Conservation (phyloP, 495 filamentous ascomycete genomes). For the Penicillium bovifimosum region DNA sequence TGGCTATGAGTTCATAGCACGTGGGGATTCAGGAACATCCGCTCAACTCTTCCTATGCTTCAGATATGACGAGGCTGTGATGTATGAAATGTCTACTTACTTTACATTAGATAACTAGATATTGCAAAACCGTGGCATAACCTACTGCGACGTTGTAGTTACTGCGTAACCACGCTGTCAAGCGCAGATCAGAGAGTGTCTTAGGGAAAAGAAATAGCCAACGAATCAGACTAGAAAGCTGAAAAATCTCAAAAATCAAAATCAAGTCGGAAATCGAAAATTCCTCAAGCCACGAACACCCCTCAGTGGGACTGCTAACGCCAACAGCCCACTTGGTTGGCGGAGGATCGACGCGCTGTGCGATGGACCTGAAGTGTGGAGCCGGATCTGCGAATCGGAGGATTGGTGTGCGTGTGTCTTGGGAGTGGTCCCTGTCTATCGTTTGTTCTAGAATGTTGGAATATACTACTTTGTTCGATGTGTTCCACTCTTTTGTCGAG, state of each 20-base stretch:
- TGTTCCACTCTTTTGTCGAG: constrained; percentile 7
- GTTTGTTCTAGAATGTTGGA: constrained; percentile 16
- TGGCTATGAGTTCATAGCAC: background rate
- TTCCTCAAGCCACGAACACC: background rate
- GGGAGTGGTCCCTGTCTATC: constrained; percentile 14
- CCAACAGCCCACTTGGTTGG: constrained; percentile 8
- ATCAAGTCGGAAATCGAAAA: background rate
- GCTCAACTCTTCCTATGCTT: too few species aligned
- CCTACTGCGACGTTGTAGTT: too few species aligned
- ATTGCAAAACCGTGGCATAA: too few species aligned
- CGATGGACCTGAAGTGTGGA: background rate
- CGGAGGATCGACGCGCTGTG: constrained; percentile 4
- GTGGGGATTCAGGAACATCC: background rate
- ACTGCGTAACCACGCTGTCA: too few species aligned
- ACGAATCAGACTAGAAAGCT: too few species aligned
- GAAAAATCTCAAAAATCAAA: background rate
- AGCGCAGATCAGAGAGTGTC: background rate
- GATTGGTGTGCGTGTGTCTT: background rate
- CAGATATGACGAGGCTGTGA: too few species aligned
- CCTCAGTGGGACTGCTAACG: background rate
- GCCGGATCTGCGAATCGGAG: constrained; percentile 11
- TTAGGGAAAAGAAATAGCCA: too few species aligned
- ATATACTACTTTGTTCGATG: background rate
- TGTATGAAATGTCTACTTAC: too few species aligned
- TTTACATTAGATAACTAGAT: too few species aligned